Evolutionary conservation across 805 yeast genomes (phyloP).

Genomic region (Barnettozyma siamensis): DNA sequence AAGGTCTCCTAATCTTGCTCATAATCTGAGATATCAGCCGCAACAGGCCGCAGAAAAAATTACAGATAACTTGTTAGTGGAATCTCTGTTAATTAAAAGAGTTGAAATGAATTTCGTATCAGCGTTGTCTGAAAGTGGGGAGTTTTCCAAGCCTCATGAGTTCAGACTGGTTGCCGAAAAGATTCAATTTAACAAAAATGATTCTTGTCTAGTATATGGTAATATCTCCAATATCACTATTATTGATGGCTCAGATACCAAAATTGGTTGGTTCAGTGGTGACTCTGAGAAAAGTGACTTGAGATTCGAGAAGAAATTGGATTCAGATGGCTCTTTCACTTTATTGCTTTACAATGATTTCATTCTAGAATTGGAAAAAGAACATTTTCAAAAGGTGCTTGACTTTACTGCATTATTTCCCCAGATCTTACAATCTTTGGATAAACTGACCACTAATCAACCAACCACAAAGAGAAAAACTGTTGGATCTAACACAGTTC

Average conservation of each 20-base stretch:
- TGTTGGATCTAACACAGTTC: constrained; percentile 10
- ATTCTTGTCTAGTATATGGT: constrained; percentile 40
- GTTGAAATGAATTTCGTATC: constrained; percentile 42
- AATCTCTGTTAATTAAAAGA: constrained; percentile 32
- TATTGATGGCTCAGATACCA: constrained; percentile 16
- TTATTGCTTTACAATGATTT: constrained; percentile 41
- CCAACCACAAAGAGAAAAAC: constrained; percentile 3
- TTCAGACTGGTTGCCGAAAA: constrained; percentile 25
- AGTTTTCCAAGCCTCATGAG: constrained; percentile 33
- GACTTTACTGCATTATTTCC: constrained; percentile 26
- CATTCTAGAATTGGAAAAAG: constrained; percentile 8
- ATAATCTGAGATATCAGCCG: constrained; percentile 5
- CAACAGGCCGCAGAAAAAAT: not conserved
- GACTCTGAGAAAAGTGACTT: constrained; percentile 39
- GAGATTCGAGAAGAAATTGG: constrained; percentile 42
- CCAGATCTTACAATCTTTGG: constrained; percentile 23
- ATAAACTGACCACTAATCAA: constrained; percentile 7
- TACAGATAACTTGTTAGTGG: constrained; percentile 25
- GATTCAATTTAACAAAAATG: constrained; percentile 39
- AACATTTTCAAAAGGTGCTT: constrained; percentile 24
- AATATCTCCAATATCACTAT: constrained; percentile 33
- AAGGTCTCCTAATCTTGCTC: constrained; percentile 11
- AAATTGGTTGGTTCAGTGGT: constrained; percentile 26
- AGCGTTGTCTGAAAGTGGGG: constrained; percentile 36
- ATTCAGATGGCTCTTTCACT: constrained; percentile 30